Conservation (phyloP, 1,139 yeast species). For the Yamadazyma mexicana region DNA sequence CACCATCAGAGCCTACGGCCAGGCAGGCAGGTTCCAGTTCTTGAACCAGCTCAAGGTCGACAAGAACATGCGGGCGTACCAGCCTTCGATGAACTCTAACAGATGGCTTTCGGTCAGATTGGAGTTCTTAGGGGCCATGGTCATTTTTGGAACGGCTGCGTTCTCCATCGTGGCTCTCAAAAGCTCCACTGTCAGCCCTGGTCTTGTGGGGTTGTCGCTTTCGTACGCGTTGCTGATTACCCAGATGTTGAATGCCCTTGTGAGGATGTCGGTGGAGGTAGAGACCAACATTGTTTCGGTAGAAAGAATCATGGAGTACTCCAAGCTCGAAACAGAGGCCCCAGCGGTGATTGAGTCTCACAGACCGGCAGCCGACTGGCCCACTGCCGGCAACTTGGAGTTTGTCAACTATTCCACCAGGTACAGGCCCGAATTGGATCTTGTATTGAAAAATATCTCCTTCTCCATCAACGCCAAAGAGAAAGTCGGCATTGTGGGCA, state of each 20-base stretch:
- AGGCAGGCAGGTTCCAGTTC: constrained; percentile 26
- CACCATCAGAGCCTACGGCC: constrained; percentile 33
- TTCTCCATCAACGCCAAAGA: constrained; percentile 72
- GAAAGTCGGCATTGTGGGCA: constrained; percentile 91
- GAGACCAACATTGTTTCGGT: constrained; percentile 97
- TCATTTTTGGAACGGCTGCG: constrained; percentile 28
- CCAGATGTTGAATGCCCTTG: constrained; percentile 27
- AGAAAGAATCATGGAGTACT: constrained; percentile 89
- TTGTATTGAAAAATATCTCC: constrained; percentile 72
- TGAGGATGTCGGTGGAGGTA: constrained; percentile 35
- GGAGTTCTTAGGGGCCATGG: constrained; percentile 31
- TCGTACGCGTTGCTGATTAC: constrained; percentile 34
- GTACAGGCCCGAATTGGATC: constrained; percentile 81
- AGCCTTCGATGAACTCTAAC: constrained; percentile 24
- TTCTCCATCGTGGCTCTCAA: constrained; percentile 13
- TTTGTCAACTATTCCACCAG: constrained; percentile 79
- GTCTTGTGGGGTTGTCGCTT: constrained; percentile 38
- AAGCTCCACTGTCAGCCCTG: constrained; percentile 16
- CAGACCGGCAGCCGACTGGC: constrained; percentile 80
- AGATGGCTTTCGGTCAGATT: constrained; percentile 42
- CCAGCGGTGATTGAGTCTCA: constrained; percentile 67
- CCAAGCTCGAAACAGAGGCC: constrained; percentile 75
- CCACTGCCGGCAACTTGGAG: constrained; percentile 66
- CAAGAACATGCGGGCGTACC: constrained; percentile 20
- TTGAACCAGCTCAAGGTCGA: constrained; percentile 22